Conservation (phyloP, 108 stramenopile genomes). For the Cyclotella baltica region DNA sequence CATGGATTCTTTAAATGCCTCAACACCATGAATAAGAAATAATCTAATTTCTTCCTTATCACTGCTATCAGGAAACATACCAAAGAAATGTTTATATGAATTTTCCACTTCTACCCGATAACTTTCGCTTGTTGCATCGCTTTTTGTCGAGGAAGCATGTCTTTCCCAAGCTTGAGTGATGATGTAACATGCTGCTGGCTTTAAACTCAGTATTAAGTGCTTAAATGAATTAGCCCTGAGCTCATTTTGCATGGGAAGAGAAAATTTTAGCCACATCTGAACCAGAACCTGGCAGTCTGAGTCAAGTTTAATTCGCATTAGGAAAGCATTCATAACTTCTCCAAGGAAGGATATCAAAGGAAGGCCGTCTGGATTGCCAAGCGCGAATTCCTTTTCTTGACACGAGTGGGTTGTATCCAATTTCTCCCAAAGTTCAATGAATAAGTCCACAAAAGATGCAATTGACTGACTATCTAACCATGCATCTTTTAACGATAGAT, state of each 20-base stretch:
- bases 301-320: conserved; percentile 21
- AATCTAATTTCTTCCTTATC: conserved; percentile 8
- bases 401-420: not conserved
- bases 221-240: not conserved
- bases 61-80: not conserved
- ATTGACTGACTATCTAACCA: not conserved
- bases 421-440: conserved; percentile 10
- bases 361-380: not conserved
- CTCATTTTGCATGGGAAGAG: not conserved
- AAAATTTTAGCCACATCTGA: conserved; percentile 15
- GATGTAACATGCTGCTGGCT: conserved; percentile 29
- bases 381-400: not conserved
- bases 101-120: conserved; percentile 15
- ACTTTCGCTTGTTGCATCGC: not conserved
- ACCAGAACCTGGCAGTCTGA: conserved; percentile 25
- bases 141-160: not conserved
- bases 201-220: conserved; percentile 13
- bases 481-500: not conserved
- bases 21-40: conserved; percentile 25
- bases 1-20: not conserved
- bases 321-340: conserved; percentile 21
- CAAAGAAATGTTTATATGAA: conserved; percentile 35
- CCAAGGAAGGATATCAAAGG: not conserved
- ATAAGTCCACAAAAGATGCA: not conserved
- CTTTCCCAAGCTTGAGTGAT: conserved; percentile 48